These are phyloP conservation scores for Cercospora janseana DNA, from an alignment of 2,329 filamentous ascomycete genomes.

Conservation along the genomic window DNA sequence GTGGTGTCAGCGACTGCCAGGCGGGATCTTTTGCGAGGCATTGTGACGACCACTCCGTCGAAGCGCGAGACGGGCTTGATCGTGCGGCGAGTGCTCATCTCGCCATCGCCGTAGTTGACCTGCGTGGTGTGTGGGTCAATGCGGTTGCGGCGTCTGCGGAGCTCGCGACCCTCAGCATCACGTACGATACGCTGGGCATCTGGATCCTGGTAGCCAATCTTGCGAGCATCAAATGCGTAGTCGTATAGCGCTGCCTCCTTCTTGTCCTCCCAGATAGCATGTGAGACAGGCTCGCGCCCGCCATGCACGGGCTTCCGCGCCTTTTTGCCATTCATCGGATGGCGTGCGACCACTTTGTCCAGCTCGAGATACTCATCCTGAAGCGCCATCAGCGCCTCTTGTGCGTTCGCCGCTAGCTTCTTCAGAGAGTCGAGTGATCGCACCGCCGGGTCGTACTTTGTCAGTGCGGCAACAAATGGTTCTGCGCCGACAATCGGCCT, in stretches of 20 bases:
- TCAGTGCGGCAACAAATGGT: slow-evolving; percentile 44
- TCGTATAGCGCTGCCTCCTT: slow-evolving; percentile 62
- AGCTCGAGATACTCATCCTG: slow-evolving; percentile 60
- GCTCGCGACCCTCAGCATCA: slow-evolving; percentile 48
- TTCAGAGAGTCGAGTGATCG: slow-evolving; percentile 56
- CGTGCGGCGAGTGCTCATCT: slow-evolving; percentile 27
- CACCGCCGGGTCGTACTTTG: slow-evolving; percentile 42
- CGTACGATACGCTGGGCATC: slow-evolving; percentile 52
- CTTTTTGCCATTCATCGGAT: slow-evolving; percentile 46
- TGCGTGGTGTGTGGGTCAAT: slow-evolving; percentile 26
- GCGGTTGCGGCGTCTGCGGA: slow-evolving; percentile 43
- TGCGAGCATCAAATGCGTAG: slow-evolving; percentile 57
- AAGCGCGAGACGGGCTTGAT: slow-evolving; percentile 35
- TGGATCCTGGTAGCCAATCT: slow-evolving; percentile 55
- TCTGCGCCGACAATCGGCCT: slow-evolving; percentile 45
- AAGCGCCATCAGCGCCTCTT: slow-evolving; percentile 52
- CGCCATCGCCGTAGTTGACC: slow-evolving; percentile 34
- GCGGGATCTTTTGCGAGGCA: slow-evolving; percentile 30
- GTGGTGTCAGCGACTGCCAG: slow-evolving; percentile 14
- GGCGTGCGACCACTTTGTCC: slow-evolving; percentile 52
- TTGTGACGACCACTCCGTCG: slow-evolving; percentile 29
- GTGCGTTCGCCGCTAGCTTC: slow-evolving; percentile 54
- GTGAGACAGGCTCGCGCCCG: slow-evolving; percentile 47
- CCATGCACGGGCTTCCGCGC: slow-evolving; percentile 54
- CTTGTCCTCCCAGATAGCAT: slow-evolving; percentile 56